Percentiles rank a stretch among this genome's conserved stretches.
These are phyloP conservation scores for Silene noctiflora DNA, from an alignment of 179 eudicot genomes.

Conservation along the genomic window DNA sequence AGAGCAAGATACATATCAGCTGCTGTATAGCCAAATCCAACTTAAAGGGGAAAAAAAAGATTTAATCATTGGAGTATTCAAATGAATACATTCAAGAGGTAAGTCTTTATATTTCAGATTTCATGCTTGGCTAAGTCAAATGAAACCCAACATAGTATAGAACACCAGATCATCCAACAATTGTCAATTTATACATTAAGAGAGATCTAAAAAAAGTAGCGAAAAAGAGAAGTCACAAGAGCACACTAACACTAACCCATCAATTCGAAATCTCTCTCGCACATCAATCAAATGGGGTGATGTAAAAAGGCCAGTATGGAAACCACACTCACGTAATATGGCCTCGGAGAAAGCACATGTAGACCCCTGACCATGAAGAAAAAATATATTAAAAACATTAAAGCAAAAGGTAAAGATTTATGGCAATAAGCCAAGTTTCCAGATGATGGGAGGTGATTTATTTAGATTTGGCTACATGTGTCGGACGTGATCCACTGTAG, in stretches of 20 bases:
- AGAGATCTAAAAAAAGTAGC: neutral
- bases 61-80: neutral
- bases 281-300: conserved; percentile 89
- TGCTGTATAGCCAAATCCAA: too few relatives aligned
- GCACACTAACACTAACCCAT: conserved; percentile 70
- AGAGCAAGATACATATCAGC: neutral
- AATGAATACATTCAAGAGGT: neutral
- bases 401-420: neutral
- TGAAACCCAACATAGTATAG: neutral
- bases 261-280: conserved; percentile 82
- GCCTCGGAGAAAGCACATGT: conserved; percentile 90
- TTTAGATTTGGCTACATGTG: too few relatives aligned
- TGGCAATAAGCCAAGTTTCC: neutral
- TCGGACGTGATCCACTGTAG: too few relatives aligned
- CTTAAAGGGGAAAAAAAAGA: neutral
- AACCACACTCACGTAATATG: conserved; percentile 78
- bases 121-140: conserved; percentile 1
- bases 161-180: conserved; percentile 9
- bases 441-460: neutral
- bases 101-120: neutral
- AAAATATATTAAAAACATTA: conserved; percentile 3
- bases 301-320: conserved; percentile 80
- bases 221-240: conserved; percentile 9
- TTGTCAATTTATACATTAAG: neutral
- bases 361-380: conserved; percentile 58